A percentile compares a stretch with the other conserved stretches of the same genome.
Conservation (phyloP, 495 filamentous ascomycete genomes). For the Aspergillus nidulans region DNA sequence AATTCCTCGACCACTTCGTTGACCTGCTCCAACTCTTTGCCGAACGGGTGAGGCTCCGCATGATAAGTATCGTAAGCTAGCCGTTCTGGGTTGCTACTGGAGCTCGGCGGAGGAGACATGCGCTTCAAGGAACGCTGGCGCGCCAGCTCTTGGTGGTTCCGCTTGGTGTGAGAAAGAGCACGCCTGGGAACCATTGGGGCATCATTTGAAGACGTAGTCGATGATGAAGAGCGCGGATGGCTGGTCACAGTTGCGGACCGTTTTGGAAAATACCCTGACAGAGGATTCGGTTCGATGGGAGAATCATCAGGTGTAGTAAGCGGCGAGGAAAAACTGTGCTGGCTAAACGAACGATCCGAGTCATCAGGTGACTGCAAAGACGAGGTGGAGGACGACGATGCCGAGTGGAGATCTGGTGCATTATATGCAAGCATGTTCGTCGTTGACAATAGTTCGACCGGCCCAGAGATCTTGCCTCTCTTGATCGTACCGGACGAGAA, state of each 20-base stretch:
- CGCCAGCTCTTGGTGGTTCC: constrained; percentile 60
- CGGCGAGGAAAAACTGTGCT: constrained; percentile 53
- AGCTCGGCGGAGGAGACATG: constrained; percentile 40
- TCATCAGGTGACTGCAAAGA: constrained; percentile 55
- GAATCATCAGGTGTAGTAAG: constrained; percentile 70
- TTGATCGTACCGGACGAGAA: constrained; percentile 46
- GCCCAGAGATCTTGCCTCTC: constrained; percentile 73
- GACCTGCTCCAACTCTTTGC: constrained; percentile 48
- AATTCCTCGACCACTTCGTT: constrained; percentile 81
- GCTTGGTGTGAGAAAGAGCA: constrained; percentile 80
- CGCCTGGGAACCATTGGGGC: constrained; percentile 68
- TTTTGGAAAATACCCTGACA: constrained; percentile 73
- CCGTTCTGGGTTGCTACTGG: constrained; percentile 34
- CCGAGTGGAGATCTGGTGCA: constrained; percentile 70
- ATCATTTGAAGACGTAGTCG: constrained; percentile 43
- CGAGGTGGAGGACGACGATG: constrained; percentile 51
- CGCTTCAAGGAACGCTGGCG: constrained; percentile 62
- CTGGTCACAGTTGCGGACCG: constrained; percentile 40
- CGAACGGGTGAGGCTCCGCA: constrained; percentile 45
- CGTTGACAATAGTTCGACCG: constrained; percentile 82
- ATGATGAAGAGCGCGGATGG: constrained; percentile 39
- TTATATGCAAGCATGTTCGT: constrained; percentile 96
- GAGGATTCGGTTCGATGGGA: constrained; percentile 66
- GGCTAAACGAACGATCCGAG: constrained; percentile 57
- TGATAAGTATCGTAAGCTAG: constrained; percentile 42